These are phyloP conservation scores for Davidsoniella eucalypti DNA, from an alignment of 2,329 filamentous ascomycete species.

Conservation along the genomic window DNA sequence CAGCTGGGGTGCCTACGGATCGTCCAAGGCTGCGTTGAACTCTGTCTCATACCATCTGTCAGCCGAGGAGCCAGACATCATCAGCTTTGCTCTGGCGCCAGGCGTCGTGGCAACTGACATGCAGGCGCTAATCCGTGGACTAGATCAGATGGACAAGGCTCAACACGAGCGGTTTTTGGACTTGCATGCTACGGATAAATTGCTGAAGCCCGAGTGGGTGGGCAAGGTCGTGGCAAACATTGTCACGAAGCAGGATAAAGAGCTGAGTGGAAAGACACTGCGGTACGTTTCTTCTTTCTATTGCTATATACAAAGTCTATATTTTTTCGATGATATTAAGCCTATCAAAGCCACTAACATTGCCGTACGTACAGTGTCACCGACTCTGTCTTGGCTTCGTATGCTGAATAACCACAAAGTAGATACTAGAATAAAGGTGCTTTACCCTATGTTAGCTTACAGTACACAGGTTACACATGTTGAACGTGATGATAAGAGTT, in stretches of 20 bases:
- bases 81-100: constrained; percentile 55
- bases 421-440: constrained; percentile 15
- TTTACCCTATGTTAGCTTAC: background rate
- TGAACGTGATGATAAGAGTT: background rate
- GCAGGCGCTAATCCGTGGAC: constrained; percentile 65
- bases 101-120: constrained; percentile 80
- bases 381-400: constrained; percentile 31
- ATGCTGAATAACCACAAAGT: constrained; percentile 18
- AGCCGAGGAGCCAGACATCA: constrained; percentile 61
- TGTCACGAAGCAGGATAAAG: constrained; percentile 44
- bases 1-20: constrained; percentile 68
- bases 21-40: constrained; percentile 70
- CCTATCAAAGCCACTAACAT: background rate
- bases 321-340: background rate
- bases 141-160: constrained; percentile 30
- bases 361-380: constrained; percentile 4
- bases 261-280: constrained; percentile 62
- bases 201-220: constrained; percentile 70
- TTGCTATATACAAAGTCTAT: background rate
- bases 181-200: constrained; percentile 50
- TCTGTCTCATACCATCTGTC: constrained; percentile 58
- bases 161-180: constrained; percentile 53
- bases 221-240: constrained; percentile 75
- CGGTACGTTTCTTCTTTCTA: constrained; percentile 32
- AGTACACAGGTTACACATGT: background rate